A percentile compares a stretch with the other conserved stretches of the same genome.
Conservation (phyloP, 1,284 basidiomycete genomes). For the Cutaneotrichosporon cavernicola region DNA sequence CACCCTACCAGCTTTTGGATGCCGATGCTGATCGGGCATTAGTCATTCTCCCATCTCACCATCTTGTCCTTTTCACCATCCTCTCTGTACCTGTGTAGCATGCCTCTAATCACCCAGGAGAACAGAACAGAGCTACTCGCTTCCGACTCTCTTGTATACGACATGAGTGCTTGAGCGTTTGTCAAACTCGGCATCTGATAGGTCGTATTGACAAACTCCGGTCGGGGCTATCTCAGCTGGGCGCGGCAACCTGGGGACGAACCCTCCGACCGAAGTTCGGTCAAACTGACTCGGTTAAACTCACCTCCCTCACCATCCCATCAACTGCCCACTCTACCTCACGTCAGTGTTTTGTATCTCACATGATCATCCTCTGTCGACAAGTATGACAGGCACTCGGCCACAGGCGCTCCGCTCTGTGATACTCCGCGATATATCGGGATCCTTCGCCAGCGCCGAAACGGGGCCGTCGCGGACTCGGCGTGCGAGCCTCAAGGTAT, state of each 20-base stretch:
- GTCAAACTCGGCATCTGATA: background rate
- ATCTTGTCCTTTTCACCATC: no score
- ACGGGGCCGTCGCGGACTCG: background rate
- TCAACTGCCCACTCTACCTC: background rate
- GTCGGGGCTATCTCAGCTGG: background rate
- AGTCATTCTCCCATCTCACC: no score
- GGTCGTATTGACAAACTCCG: background rate
- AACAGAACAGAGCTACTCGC: background rate
- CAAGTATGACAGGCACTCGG: background rate
- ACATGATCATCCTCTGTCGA: background rate
- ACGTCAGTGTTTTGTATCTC: no score
- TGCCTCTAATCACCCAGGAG: background rate
- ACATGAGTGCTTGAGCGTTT: background rate
- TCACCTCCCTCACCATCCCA: background rate
- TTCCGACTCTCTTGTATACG: background rate
- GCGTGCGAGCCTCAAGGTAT: background rate
- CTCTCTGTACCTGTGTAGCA: no score
- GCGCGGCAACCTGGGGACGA: background rate
- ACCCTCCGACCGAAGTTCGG: slow-evolving; percentile 6
- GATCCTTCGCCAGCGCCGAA: background rate
- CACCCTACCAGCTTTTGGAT: no score
- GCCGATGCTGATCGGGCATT: no score
- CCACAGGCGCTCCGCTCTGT: background rate
- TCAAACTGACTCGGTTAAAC: no score
- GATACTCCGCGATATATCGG: background rate